phyloP scores from a whole-genome alignment of 371 early-diverging fungal genomes.

The Mucor piriformis region DNA sequence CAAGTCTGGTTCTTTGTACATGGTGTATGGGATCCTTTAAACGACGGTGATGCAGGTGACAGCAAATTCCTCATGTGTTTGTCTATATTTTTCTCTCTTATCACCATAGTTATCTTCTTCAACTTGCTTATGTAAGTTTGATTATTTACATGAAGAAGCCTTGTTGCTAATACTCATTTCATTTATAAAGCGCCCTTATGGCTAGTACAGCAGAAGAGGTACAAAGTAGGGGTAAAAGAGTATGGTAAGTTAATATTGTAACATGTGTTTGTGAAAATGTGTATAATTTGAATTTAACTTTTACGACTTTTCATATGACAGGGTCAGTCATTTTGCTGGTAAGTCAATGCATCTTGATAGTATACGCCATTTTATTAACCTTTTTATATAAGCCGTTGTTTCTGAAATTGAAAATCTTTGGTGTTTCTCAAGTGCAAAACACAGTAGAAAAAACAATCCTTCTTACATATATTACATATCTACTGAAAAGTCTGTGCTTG shows the following conservation, averaged over 20 bases:
- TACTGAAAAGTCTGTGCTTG: background rate
- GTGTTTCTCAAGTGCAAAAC: background rate
- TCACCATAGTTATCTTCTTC: conserved; percentile 10
- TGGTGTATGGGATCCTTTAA: conserved; percentile 12
- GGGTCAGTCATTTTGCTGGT: conserved; percentile 15
- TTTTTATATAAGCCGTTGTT: conserved; percentile 12
- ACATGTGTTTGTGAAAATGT: background rate
- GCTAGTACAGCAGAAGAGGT: conserved; percentile 16
- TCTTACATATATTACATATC: conserved; percentile 13
- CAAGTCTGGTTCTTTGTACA: conserved; percentile 10
- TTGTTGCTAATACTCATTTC: background rate
- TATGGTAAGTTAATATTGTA: conserved; percentile 5
- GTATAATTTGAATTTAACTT: background rate
- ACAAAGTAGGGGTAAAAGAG: conserved; percentile 6
- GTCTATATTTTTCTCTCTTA: conserved; percentile 8
- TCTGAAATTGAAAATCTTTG: conserved; percentile 17
- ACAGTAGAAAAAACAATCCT: conserved; percentile 13
- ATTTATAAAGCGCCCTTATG: conserved; percentile 12
- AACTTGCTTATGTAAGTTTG: conserved; percentile 17
- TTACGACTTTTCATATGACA: background rate
- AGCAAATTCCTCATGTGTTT: background rate
- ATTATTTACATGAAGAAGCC: too few relatives aligned
- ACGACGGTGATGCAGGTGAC: conserved; percentile 2
- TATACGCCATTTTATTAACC: background rate
- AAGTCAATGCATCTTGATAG: background rate